A percentile compares a stretch with the other conserved stretches of the same genome.
phyloP scores from a whole-genome alignment of 768 basidiomycete genomes.

The Tylopilus sp. region DNA sequence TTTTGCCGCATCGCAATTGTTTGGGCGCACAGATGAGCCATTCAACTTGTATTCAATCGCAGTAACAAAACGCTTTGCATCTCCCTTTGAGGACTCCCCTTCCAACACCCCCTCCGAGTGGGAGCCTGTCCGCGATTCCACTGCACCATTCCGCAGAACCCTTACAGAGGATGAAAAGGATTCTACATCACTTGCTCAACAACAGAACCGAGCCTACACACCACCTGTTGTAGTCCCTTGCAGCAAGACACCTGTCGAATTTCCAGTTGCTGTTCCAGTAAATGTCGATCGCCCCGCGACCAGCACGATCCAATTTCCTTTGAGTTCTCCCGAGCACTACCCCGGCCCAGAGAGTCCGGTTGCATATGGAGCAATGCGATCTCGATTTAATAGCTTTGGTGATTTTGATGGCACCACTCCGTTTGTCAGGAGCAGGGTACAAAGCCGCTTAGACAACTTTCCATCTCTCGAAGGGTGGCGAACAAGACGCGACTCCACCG shows the following conservation, averaged over 20 bases:
- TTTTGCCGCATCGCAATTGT: slow-evolving; percentile 83
- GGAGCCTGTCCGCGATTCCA: slow-evolving; percentile 50
- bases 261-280: slow-evolving; percentile 53
- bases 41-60: slow-evolving; percentile 83
- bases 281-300: slow-evolving; percentile 44
- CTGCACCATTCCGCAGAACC: slow-evolving; percentile 74
- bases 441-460: slow-evolving; percentile 66
- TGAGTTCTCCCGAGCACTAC: slow-evolving; percentile 70
- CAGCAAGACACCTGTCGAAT: slow-evolving; percentile 53
- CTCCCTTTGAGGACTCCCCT: slow-evolving; percentile 53
- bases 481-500: slow-evolving; percentile 83
- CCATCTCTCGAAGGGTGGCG: slow-evolving; percentile 73
- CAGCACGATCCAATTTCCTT: slow-evolving; percentile 79
- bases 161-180: slow-evolving; percentile 76
- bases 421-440: slow-evolving; percentile 82
- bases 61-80: slow-evolving; percentile 57
- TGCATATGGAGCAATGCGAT: slow-evolving; percentile 45
- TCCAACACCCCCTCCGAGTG: slow-evolving; percentile 48
- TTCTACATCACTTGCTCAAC: slow-evolving; percentile 40
- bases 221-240: slow-evolving; percentile 37
- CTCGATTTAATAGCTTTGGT: slow-evolving; percentile 66
- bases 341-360: slow-evolving; percentile 52
- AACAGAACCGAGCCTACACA: slow-evolving; percentile 21
- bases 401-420: slow-evolving; percentile 73
- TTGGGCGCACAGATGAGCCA: slow-evolving; percentile 72